Percentiles rank a stretch among this genome's conserved stretches.
Conservation (phyloP, 306 rosid genomes). For the Vigna unguiculata region DNA sequence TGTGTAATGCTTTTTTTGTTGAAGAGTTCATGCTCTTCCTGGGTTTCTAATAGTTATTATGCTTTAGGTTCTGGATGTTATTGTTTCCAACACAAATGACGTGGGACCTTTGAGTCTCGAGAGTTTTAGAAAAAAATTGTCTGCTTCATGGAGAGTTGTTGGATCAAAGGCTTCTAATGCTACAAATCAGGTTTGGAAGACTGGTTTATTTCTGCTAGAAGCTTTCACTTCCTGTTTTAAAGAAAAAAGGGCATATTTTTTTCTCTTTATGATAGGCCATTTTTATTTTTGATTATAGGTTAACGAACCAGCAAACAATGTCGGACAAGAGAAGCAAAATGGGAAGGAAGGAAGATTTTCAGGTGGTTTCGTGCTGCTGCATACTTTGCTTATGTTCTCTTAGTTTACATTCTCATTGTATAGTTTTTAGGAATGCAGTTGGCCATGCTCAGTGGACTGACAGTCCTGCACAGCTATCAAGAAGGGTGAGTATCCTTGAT, state of each 20-base stretch:
- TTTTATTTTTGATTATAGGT: conserved; percentile 41
- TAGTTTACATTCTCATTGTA: conserved; percentile 31
- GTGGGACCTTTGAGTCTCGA: conserved; percentile 89
- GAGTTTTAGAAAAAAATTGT: conserved; percentile 70
- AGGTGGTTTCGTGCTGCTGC: conserved; percentile 48
- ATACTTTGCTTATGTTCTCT: conserved; percentile 23
- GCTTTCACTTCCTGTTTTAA: conserved; percentile 11
- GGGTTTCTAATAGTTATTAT: conserved; percentile 39
- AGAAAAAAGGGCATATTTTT: neutral
- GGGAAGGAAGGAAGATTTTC: conserved; percentile 52
- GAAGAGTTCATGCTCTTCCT: conserved; percentile 36
- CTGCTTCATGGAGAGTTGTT: conserved; percentile 80
- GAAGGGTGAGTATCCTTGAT: conserved; percentile 70
- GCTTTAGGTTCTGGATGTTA: conserved; percentile 80
- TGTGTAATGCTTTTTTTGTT: conserved; percentile 23
- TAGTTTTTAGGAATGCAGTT: conserved; percentile 53
- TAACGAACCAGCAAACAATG: conserved; percentile 55
- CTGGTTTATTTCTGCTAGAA: conserved; percentile 35
- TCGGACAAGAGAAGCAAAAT: conserved; percentile 50
- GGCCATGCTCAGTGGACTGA: conserved; percentile 48
- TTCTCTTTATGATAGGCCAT: conserved; percentile 26
- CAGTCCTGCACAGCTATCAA: conserved; percentile 57
- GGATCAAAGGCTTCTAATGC: conserved; percentile 55
- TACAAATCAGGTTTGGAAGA: conserved; percentile 66
- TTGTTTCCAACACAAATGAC: conserved; percentile 75